A percentile compares a stretch with the other conserved stretches of the same genome.
Evolutionary conservation across 345 rosid genomes (phyloP).

Genomic region (Lumnitzera racemosa): DNA sequence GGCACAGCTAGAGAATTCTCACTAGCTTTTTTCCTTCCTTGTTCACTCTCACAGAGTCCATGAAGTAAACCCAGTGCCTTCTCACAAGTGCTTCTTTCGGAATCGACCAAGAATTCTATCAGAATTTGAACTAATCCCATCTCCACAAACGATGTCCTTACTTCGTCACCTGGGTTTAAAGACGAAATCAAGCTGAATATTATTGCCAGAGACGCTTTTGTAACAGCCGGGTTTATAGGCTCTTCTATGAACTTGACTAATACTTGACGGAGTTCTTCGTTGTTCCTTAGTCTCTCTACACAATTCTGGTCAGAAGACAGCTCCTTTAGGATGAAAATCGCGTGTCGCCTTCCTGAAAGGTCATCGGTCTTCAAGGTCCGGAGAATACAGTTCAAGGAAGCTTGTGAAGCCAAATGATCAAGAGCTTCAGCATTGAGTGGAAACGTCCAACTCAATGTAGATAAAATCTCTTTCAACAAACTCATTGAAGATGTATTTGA

Average conservation of each 20-base stretch:
- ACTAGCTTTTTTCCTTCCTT: slow-evolving; percentile 29
- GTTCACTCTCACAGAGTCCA: slow-evolving; percentile 21
- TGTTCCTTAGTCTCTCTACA: slow-evolving; percentile 10
- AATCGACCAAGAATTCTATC: slow-evolving; percentile 20
- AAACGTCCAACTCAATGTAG: slow-evolving; percentile 27
- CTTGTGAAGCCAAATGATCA: slow-evolving; percentile 15
- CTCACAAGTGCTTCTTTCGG: slow-evolving; percentile 29
- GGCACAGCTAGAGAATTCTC: slow-evolving; percentile 33
- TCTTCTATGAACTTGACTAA: slow-evolving; percentile 20
- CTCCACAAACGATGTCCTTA: slow-evolving; percentile 16
- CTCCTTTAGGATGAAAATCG: slow-evolving; percentile 25
- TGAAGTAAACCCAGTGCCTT: slow-evolving; percentile 27
- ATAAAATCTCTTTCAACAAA: slow-evolving; percentile 28
- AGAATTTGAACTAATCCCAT: slow-evolving; percentile 26
- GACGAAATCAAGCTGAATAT: slow-evolving; percentile 28
- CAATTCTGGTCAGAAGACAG: slow-evolving; percentile 13
- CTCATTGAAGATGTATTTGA: slow-evolving; percentile 6
- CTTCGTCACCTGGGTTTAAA: neutral
- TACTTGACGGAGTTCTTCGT: slow-evolving; percentile 17
- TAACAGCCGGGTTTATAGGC: slow-evolving; percentile 20
- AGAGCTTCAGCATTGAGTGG: slow-evolving; percentile 27
- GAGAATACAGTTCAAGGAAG: slow-evolving; percentile 28
- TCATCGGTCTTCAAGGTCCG: slow-evolving; percentile 24
- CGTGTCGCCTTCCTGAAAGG: slow-evolving; percentile 13
- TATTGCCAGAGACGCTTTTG: slow-evolving; percentile 30